Evolutionary conservation across 169 alveolate genomes (phyloP).

Genomic region (Sarcocystis neurona): DNA sequence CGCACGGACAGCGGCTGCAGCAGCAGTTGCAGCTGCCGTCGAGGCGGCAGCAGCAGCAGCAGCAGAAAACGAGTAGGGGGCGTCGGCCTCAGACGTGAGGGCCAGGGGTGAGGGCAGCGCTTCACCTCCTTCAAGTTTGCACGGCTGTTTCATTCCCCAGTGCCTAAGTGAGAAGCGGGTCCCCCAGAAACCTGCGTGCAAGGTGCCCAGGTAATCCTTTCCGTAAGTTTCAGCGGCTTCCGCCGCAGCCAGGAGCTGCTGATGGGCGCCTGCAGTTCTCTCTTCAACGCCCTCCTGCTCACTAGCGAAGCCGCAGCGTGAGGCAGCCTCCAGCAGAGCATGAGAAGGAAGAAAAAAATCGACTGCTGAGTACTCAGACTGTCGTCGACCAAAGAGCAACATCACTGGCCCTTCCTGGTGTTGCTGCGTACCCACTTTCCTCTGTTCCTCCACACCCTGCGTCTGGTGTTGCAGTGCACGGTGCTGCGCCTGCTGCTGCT

Average conservation of each 20-base stretch:
- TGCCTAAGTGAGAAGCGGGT: constrained; percentile 8
- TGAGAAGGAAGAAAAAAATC: constrained; percentile 11
- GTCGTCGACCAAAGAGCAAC: background rate
- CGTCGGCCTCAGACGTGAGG: no score
- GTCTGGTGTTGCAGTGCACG: background rate
- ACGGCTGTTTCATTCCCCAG: constrained; percentile 26
- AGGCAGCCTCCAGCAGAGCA: background rate
- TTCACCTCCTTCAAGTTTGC: background rate
- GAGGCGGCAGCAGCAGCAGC: no score
- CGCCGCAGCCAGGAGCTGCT: constrained; percentile 13
- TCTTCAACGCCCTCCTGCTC: background rate
- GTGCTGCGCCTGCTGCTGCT: background rate
- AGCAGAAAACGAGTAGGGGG: no score
- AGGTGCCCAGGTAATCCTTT: background rate
- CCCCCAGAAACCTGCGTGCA: constrained; percentile 31
- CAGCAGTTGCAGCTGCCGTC: no score
- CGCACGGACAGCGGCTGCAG: no score
- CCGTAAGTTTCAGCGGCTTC: background rate
- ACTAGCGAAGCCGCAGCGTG: background rate
- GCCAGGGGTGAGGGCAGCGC: no score
- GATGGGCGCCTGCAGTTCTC: background rate
- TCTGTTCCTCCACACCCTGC: background rate
- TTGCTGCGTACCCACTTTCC: background rate
- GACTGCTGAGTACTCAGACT: constrained; percentile 25
- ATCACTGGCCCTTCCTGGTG: background rate